phyloP scores from a whole-genome alignment of 2,329 filamentous ascomycete species.

The Harringtonia lauricola region DNA sequence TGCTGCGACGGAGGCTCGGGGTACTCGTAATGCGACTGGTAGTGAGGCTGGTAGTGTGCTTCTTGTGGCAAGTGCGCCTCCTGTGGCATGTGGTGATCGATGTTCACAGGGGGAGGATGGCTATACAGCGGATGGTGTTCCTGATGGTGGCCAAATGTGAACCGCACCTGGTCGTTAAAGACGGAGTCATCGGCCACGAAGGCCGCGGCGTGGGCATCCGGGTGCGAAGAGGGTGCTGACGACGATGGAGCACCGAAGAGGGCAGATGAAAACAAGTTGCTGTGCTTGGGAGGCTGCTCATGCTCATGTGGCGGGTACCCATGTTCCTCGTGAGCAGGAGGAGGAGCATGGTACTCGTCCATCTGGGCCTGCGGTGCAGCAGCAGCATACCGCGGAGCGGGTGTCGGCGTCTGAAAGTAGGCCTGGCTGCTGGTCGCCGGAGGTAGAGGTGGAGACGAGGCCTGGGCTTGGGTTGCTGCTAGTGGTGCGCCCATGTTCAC shows the following conservation, averaged over 20 bases:
- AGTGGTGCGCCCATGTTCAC: neutral
- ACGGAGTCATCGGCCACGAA: slow-evolving; percentile 4
- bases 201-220: slow-evolving; percentile 1
- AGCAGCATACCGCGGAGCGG: neutral
- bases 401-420: neutral
- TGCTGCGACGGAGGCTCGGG: slow-evolving; percentile 8
- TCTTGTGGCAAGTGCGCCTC: neutral
- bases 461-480: neutral
- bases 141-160: slow-evolving; percentile 6
- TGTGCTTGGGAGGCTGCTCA: neutral
- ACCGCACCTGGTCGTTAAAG: slow-evolving; percentile 6
- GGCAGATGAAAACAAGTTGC: neutral
- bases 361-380: too few species aligned
- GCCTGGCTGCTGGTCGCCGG: neutral
- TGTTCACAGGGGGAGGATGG: slow-evolving; percentile 6
- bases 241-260: slow-evolving; percentile 1
- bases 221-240: neutral
- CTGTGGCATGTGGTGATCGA: neutral
- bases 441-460: neutral
- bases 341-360: neutral
- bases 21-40: slow-evolving; percentile 5
- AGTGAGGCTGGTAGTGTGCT: neutral
- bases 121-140: too few species aligned
- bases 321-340: neutral
- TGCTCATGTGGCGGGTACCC: neutral